phyloP scores from a whole-genome alignment of 1,284 basidiomycete species.

The Melampsora americana region DNA sequence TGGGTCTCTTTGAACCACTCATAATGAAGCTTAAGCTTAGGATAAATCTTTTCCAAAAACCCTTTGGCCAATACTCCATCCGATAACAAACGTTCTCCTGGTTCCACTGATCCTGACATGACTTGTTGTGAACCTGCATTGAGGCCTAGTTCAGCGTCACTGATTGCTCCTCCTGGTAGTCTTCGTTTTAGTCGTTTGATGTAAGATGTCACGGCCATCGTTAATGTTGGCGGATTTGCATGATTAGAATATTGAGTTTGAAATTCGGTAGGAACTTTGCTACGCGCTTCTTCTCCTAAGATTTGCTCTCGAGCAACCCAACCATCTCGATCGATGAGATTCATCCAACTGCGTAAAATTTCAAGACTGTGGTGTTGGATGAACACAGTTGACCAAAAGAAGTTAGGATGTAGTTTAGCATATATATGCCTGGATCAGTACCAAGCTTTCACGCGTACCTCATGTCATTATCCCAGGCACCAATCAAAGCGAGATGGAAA shows the following conservation, averaged over 20 bases:
- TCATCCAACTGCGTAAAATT: constrained; percentile 83
- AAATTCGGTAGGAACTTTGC: constrained; percentile 81
- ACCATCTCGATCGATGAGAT: constrained; percentile 83
- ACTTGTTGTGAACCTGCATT: constrained; percentile 53
- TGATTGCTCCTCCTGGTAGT: constrained; percentile 44
- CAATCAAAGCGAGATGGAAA: constrained; percentile 85
- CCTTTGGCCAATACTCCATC: constrained; percentile 63
- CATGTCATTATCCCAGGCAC: constrained; percentile 85
- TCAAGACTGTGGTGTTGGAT: constrained; percentile 62
- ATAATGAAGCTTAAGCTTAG: constrained; percentile 80
- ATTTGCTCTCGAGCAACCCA: constrained; percentile 96
- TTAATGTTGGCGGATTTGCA: constrained; percentile 88
- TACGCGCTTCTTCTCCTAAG: constrained; percentile 87
- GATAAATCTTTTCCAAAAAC: constrained; percentile 76
- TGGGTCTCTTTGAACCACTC: constrained; percentile 93
- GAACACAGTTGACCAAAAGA: no score
- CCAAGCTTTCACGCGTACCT: constrained; percentile 58
- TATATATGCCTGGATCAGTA: no score
- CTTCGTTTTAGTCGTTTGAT: constrained; percentile 66
- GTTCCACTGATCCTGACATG: constrained; percentile 54
- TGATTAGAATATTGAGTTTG: constrained; percentile 86
- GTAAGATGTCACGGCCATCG: constrained; percentile 83
- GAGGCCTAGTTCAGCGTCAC: constrained; percentile 44
- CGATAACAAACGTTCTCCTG: constrained; percentile 59
- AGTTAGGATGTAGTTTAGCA: no score